Evolutionary conservation across 805 yeast species (phyloP).

Genomic region (Zygosaccharomyces bisporus): DNA sequence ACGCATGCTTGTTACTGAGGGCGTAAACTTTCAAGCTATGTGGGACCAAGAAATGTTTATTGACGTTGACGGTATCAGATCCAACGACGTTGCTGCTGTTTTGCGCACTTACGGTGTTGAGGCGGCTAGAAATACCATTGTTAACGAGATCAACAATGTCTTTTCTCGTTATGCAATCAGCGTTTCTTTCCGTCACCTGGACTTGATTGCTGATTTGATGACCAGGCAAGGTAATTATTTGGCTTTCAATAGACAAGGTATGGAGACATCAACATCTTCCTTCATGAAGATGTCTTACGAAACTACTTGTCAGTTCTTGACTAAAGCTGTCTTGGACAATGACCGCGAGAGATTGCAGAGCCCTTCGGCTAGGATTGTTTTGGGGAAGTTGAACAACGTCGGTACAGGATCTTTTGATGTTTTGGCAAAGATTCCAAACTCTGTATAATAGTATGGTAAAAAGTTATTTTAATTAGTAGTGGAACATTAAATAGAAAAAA

Average conservation of each 20-base stretch:
- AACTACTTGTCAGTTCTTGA: slow-evolving; percentile 95
- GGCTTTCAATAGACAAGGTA: slow-evolving; percentile 98
- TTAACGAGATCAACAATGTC: slow-evolving; percentile 90
- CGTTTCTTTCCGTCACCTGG: slow-evolving; percentile 91
- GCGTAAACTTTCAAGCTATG: slow-evolving; percentile 96
- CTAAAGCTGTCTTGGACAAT: slow-evolving; percentile 91
- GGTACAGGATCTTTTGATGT: slow-evolving; percentile 97
- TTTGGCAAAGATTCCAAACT: slow-evolving; percentile 40
- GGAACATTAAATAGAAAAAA: slow-evolving; percentile 2
- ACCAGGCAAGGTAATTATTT: slow-evolving; percentile 96
- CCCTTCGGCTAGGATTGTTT: slow-evolving; percentile 89
- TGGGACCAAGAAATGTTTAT: slow-evolving; percentile 96
- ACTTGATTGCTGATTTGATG: slow-evolving; percentile 97
- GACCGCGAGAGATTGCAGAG: slow-evolving; percentile 83
- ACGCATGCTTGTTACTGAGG: slow-evolving; percentile 87
- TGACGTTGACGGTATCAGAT: slow-evolving; percentile 81
- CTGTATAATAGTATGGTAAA: slow-evolving; percentile 2
- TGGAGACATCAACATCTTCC: slow-evolving; percentile 90
- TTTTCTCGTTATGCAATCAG: slow-evolving; percentile 94
- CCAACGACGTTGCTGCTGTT: slow-evolving; percentile 91
- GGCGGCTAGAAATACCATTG: slow-evolving; percentile 97
- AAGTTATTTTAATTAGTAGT: slow-evolving; percentile 4
- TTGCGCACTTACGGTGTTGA: slow-evolving; percentile 94
- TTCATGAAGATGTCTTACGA: slow-evolving; percentile 99
- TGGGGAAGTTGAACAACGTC: slow-evolving; percentile 84